These are phyloP conservation scores for Westerdykella ornata DNA, from an alignment of 2,329 filamentous ascomycete genomes.

Conservation along the genomic window DNA sequence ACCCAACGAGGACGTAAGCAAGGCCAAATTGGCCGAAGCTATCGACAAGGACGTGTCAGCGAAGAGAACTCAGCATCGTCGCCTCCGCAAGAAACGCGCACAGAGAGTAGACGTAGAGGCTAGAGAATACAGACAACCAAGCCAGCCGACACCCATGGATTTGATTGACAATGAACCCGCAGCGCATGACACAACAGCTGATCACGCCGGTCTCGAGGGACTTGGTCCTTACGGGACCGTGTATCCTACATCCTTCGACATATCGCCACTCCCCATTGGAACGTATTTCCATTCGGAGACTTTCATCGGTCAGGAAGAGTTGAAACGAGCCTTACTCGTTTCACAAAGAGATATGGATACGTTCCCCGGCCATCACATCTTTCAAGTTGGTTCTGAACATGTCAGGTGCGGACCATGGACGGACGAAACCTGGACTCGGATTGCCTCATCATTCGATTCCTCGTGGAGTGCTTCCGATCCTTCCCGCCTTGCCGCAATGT, in stretches of 20 bases:
- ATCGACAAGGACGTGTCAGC: slow-evolving; percentile 2
- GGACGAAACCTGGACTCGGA: slow-evolving; percentile 46
- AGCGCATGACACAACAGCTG: slow-evolving; percentile 1
- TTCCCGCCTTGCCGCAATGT: not conserved
- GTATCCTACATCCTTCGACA: slow-evolving; percentile 50
- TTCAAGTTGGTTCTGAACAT: slow-evolving; percentile 32
- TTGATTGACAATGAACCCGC: slow-evolving; percentile 4
- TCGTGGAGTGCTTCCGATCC: not conserved
- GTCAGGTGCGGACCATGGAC: slow-evolving; percentile 51
- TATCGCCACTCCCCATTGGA: slow-evolving; percentile 44
- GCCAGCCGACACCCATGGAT: slow-evolving; percentile 26
- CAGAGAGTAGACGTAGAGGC: slow-evolving; percentile 43
- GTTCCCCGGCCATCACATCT: slow-evolving; percentile 32
- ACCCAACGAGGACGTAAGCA: too few relatives aligned
- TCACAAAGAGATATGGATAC: slow-evolving; percentile 40
- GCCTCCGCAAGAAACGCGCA: slow-evolving; percentile 36
- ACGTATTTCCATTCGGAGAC: slow-evolving; percentile 52
- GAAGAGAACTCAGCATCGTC: slow-evolving; percentile 13
- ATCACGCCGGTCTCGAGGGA: slow-evolving; percentile 30
- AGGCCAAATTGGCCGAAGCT: slow-evolving; percentile 9
- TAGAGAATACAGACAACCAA: slow-evolving; percentile 43
- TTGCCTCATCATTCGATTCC: slow-evolving; percentile 5
- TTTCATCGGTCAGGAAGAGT: slow-evolving; percentile 53
- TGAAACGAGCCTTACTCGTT: slow-evolving; percentile 40
- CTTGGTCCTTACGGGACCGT: slow-evolving; percentile 45